Conservation (phyloP, 2,329 filamentous ascomycete species). For the Phyllosticta capitalensis region DNA sequence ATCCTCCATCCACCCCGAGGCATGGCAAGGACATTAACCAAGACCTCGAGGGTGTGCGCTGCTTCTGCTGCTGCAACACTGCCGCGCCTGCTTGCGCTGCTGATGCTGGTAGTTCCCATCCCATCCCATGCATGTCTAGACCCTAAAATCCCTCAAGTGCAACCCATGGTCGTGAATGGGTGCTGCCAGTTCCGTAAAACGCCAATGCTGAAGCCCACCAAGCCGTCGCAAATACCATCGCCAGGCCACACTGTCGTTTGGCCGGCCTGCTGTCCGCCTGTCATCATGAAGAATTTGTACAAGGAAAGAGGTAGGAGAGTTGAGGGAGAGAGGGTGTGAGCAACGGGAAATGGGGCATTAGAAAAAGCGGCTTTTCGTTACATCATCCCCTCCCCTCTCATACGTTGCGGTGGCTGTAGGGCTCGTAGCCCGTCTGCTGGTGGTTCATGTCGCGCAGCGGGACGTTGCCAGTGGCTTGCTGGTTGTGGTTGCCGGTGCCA, state of each 20-base stretch:
- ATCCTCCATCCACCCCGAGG: too few relatives aligned
- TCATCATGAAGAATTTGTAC: not conserved
- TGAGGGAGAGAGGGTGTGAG: too few relatives aligned
- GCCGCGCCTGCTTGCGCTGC: too few relatives aligned
- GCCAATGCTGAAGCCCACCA: not conserved
- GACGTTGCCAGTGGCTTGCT: conserved; percentile 1
- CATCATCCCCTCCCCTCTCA: not conserved
- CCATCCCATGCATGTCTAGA: not conserved
- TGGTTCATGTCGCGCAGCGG: conserved; percentile 4
- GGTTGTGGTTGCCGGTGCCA: conserved; percentile 11
- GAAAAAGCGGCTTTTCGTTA: not conserved
- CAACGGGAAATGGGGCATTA: too few relatives aligned
- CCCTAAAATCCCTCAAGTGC: not conserved
- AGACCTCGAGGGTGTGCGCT: too few relatives aligned
- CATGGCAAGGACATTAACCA: too few relatives aligned
- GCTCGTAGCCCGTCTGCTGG: conserved; percentile 12
- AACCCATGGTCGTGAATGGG: not conserved
- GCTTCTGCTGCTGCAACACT: too few relatives aligned
- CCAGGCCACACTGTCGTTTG: not conserved
- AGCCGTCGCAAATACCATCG: not conserved
- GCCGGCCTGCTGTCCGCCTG: too few relatives aligned
- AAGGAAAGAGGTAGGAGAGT: not conserved
- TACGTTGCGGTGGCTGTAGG: conserved; percentile 5
- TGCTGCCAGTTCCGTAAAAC: not conserved
- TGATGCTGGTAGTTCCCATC: too few relatives aligned